These are phyloP conservation scores for Ceriops decandra DNA, from an alignment of 345 rosid species.

Conservation along the genomic window DNA sequence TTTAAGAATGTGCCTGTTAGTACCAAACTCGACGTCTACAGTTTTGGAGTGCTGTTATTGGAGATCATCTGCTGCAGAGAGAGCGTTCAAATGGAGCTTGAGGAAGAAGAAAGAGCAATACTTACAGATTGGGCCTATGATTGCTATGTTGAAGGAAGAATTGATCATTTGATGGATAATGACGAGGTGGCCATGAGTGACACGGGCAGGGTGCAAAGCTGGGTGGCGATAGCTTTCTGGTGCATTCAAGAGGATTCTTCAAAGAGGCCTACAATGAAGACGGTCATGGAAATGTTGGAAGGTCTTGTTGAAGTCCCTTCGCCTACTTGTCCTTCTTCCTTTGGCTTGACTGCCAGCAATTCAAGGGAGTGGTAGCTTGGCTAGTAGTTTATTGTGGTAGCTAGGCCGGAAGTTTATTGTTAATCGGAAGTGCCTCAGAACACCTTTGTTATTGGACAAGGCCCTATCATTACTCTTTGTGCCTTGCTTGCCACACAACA, in stretches of 20 bases:
- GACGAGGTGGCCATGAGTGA: conserved; percentile 16
- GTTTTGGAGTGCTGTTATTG: conserved; percentile 6
- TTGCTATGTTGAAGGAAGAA: conserved; percentile 12
- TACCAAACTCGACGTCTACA: conserved; percentile 7
- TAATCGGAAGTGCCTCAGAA: neutral
- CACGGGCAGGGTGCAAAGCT: conserved; percentile 12
- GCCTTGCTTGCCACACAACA: no score
- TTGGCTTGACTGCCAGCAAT: neutral
- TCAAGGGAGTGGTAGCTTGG: neutral
- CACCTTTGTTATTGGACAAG: no score
- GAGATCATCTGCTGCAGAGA: conserved; percentile 14
- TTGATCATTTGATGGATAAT: conserved; percentile 9
- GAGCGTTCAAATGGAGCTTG: neutral
- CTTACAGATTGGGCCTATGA: conserved; percentile 23
- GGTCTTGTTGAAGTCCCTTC: conserved; percentile 16
- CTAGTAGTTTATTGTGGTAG: no score
- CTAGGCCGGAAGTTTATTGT: neutral
- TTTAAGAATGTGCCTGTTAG: neutral
- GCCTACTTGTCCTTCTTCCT: conserved; percentile 9
- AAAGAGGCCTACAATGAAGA: conserved; percentile 24
- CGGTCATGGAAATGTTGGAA: conserved; percentile 24
- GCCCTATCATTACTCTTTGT: no score
- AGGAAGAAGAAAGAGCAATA: conserved; percentile 12
- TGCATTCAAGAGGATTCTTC: conserved; percentile 29
- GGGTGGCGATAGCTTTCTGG: conserved; percentile 18